Conservation (phyloP, 2,329 filamentous ascomycete genomes). For the Fonsecaea monophora region DNA sequence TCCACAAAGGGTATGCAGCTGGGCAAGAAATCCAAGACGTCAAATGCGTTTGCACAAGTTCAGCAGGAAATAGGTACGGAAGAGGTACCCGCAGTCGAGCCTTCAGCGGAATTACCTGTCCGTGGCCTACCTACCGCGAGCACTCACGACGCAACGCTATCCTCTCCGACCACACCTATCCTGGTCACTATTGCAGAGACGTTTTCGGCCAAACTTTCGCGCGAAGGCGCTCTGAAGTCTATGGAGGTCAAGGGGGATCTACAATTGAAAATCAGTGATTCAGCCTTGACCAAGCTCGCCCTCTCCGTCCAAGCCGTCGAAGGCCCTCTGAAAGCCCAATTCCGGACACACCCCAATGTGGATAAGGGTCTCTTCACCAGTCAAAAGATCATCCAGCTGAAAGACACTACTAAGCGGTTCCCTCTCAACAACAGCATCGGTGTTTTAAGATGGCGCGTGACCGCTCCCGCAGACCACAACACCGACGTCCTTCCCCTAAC, state of each 20-base stretch:
- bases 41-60: slow-evolving; percentile 95
- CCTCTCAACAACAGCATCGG: slow-evolving; percentile 92
- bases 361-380: slow-evolving; percentile 86
- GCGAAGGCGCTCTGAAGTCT: slow-evolving; percentile 85
- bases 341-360: slow-evolving; percentile 95
- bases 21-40: slow-evolving; percentile 97
- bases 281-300: slow-evolving; percentile 88
- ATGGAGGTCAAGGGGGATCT: slow-evolving; percentile 91
- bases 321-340: slow-evolving; percentile 71
- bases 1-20: slow-evolving; percentile 95
- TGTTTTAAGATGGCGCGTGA: slow-evolving; percentile 89
- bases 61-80: slow-evolving; percentile 89
- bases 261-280: slow-evolving; percentile 86
- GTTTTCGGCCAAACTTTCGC: slow-evolving; percentile 86
- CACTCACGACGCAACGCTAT: slow-evolving; percentile 60
- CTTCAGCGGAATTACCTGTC: slow-evolving; percentile 60
- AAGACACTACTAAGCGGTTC: slow-evolving; percentile 85
- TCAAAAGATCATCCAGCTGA: slow-evolving; percentile 85
- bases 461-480: slow-evolving; percentile 76
- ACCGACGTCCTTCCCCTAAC: slow-evolving; percentile 84
- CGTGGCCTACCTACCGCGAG: slow-evolving; percentile 49
- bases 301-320: slow-evolving; percentile 78
- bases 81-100: slow-evolving; percentile 42
- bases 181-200: slow-evolving; percentile 86
- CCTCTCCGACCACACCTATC: slow-evolving; percentile 77